Evolutionary conservation across 1,139 yeast genomes (phyloP), one percentile per base, ranked within the genome.

Genomic region (Candida albicans): DNA sequence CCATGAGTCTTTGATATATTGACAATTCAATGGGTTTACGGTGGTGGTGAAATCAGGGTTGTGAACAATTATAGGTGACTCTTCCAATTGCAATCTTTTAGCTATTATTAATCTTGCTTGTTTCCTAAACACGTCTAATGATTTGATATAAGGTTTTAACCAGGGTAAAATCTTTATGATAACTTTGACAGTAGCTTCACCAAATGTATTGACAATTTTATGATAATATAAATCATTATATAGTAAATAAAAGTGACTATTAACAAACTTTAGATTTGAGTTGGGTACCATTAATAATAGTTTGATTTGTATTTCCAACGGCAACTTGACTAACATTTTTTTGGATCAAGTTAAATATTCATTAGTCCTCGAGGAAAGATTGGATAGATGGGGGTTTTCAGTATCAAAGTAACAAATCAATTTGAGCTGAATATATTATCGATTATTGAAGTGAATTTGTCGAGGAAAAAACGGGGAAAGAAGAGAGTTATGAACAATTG

Each of bases 1-100:
- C 85, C 86, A 81, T 1, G 84, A 74, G 62, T 81, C 82, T 44
- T 63, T 64, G 31, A 79, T 51, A 48, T 54, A 73, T 33, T 56
- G 54, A 32, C 64, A 58, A 44, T 61, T 52, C 12, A 64, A 53
- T 5, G 61, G 62, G 39, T 55, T 56, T 4, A 22, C 40, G 24
- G 43, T 47, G 2, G 13, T 32, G 13, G 40, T 28, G 24, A 31
- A 31, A 3, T 30, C 40, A 63, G 33, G 78, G 49, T 49, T 54
- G 70, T 35, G 56, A 52, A 33, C 63, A 57, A 44, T 60, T 49
- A 13, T 62, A 51, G 10, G 61, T 59, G 41, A 52, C 52, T n/a
- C 61, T n/a, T 37, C 47, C 39, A 70, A 50, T 1, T 49, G 39
- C 13, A 66, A 59, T 32, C 74, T 53, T 8, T 58, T 52, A 1